A percentile compares a stretch with the other conserved stretches of the same genome.
Conservation (phyloP, 352 stramenopile species). For the Phytophthora hybrid region DNA sequence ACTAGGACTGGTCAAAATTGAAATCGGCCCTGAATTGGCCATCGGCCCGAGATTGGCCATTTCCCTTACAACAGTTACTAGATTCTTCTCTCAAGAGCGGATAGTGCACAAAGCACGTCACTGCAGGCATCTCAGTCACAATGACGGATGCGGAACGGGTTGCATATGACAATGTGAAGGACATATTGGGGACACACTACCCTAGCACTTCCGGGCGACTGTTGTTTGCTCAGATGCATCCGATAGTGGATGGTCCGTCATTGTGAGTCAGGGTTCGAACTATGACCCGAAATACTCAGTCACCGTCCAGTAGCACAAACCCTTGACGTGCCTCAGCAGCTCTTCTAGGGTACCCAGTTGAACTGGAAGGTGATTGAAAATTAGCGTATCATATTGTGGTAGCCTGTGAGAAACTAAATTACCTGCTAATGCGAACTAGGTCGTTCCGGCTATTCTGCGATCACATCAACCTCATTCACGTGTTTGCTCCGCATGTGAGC, state of each 20-base stretch:
- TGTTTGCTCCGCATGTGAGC: slow-evolving; percentile 4
- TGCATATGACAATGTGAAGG: slow-evolving; percentile 1
- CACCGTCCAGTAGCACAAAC: background rate
- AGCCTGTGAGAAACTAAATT: slow-evolving; percentile 11
- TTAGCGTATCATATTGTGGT: slow-evolving; percentile 8
- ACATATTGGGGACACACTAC: background rate
- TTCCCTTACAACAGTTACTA: background rate
- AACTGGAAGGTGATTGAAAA: slow-evolving; percentile 7
- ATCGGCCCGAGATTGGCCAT: too few relatives aligned
- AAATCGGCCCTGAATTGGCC: too few relatives aligned
- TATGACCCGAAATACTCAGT: background rate
- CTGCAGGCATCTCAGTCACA: background rate
- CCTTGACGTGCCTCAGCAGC: background rate
- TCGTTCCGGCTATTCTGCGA: slow-evolving; percentile 6
- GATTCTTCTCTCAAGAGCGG: background rate
- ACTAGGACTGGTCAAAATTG: too few relatives aligned
- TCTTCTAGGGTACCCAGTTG: background rate
- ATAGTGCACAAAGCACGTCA: background rate
- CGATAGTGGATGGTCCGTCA: background rate
- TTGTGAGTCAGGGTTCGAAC: background rate
- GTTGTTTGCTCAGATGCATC: slow-evolving; percentile 3
- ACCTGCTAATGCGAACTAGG: slow-evolving; percentile 4
- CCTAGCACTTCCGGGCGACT: slow-evolving; percentile 4
- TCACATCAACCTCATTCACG: slow-evolving; percentile 10
- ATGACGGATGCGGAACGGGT: background rate